Base-by-base conservation (phyloP, 768 basidiomycete species). In the Gelatoporia subvermispora region DNA sequence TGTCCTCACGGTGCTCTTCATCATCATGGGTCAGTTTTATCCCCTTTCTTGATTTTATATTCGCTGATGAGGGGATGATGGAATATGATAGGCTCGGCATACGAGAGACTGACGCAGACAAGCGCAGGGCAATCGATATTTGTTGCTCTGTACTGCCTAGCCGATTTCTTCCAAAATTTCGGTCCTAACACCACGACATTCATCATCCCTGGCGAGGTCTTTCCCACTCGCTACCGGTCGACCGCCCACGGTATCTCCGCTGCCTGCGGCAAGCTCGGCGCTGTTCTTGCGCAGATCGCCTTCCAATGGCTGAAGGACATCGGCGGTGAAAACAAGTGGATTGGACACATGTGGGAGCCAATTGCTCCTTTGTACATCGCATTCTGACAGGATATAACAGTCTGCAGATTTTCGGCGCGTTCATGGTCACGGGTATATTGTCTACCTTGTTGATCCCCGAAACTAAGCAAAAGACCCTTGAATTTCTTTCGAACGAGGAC, bases 151-250 rank as follows among this genome's bases (percentile, higher is more conserved):
- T 74, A 69, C 62, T 69, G 71, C 48, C 48, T 73, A 38, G 57
- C 69, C 15, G 70, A 71, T 48, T 67, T 71, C 59, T 70, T 72
- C 65, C 69, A 72, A 60, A 73, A 73, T 60, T 73, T 73, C 48
- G 72, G 72, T 8, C 69, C 71, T 17, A 72, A 72, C 51, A 68
- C 68, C 15, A 72, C 71, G 5, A 72, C 70, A 23, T 74, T 74
- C 59, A 65, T 74, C 53, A 56, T 72, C 21, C 72, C 74, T 25
- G 69, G 70, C 17, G 74, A 75, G 51, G 65, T 64, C 43, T 74
- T 72, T 62, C 74, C 74, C 3, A 75, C 74, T 5, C 66, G 72
- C 18, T 72, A 73, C 58, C 66, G 74, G 8, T 63, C 69, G 3
- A 68, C 70, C 3, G 72, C 70, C 3, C 72, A 74, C 56, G 74